Percentiles rank a stretch among this genome's conserved stretches.
Conservation (phyloP, 108 stramenopile species). For the Discostella pseudostelligera region DNA sequence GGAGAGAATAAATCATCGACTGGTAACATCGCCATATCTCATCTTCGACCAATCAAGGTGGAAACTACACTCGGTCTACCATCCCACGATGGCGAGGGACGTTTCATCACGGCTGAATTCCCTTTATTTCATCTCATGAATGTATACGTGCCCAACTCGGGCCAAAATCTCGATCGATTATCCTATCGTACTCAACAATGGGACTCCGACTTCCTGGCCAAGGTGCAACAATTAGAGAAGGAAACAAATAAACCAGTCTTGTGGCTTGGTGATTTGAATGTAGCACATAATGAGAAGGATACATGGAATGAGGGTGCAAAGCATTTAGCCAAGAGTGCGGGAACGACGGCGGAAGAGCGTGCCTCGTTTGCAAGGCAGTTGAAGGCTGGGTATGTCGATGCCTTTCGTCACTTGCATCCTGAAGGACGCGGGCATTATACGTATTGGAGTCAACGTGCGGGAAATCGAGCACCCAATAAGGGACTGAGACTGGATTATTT, state of each 20-base stretch:
- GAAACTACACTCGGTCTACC: slow-evolving; percentile 55
- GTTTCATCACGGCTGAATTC: slow-evolving; percentile 87
- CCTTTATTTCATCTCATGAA: slow-evolving; percentile 84
- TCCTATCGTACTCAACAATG: slow-evolving; percentile 92
- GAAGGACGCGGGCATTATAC: slow-evolving; percentile 81
- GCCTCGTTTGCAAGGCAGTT: slow-evolving; percentile 77
- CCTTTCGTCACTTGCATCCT: slow-evolving; percentile 84
- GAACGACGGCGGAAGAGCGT: slow-evolving; percentile 85
- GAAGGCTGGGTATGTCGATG: slow-evolving; percentile 76
- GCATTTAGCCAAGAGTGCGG: slow-evolving; percentile 86
- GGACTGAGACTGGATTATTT: slow-evolving; percentile 93
- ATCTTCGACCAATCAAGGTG: slow-evolving; percentile 53
- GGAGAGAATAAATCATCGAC: neutral
- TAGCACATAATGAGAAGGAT: slow-evolving; percentile 83
- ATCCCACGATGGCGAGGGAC: slow-evolving; percentile 91
- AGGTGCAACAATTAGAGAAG: slow-evolving; percentile 63
- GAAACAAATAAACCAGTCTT: slow-evolving; percentile 74
- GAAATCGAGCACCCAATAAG: slow-evolving; percentile 89
- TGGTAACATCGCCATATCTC: slow-evolving; percentile 33
- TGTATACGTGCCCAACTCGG: slow-evolving; percentile 97
- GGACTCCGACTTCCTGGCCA: slow-evolving; percentile 85
- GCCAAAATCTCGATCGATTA: slow-evolving; percentile 92
- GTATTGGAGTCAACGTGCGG: slow-evolving; percentile 89
- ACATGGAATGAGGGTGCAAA: slow-evolving; percentile 94
- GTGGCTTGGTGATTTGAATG: slow-evolving; percentile 93